Evolutionary conservation across 2,329 filamentous ascomycete species (phyloP).

Genomic region (Exophiala spinifera): DNA sequence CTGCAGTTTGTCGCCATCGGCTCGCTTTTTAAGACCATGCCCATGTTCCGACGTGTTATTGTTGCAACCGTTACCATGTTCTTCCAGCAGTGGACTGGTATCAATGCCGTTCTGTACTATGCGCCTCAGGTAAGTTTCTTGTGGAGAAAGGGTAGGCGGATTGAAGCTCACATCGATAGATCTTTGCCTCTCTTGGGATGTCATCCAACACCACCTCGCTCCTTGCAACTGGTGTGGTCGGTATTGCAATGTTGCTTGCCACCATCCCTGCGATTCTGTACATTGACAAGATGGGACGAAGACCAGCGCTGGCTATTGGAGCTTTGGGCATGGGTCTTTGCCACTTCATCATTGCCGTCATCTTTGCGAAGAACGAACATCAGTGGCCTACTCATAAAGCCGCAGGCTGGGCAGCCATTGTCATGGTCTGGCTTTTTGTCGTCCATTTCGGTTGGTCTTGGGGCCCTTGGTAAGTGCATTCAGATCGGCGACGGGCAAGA

Average conservation of each 20-base stretch:
- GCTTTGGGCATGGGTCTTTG: constrained; percentile 68
- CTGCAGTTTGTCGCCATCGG: constrained; percentile 53
- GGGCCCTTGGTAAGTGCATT: constrained; percentile 37
- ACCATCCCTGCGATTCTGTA: constrained; percentile 42
- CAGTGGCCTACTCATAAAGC: constrained; percentile 56
- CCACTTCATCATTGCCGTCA: constrained; percentile 69
- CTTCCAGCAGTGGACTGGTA: constrained; percentile 50
- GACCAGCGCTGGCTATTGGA: constrained; percentile 44
- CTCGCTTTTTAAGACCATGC: constrained; percentile 38
- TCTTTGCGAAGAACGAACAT: constrained; percentile 62
- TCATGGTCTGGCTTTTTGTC: constrained; percentile 64
- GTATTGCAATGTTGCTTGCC: constrained; percentile 40
- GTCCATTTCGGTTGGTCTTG: constrained; percentile 73
- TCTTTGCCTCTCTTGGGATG: constrained; percentile 37
- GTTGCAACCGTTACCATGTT: constrained; percentile 41
- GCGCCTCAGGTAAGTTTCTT: constrained; percentile 30
- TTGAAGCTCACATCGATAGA: constrained; percentile 28
- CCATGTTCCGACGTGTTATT: constrained; percentile 45
- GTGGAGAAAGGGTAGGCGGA: constrained; percentile 4
- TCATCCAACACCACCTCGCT: constrained; percentile 38
- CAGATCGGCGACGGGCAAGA: not conserved
- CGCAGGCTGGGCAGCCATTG: constrained; percentile 67
- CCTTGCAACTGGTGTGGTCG: constrained; percentile 41
- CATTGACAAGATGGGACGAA: constrained; percentile 42
- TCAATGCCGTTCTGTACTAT: constrained; percentile 45